Base-by-base conservation (phyloP, 2,329 filamentous ascomycete genomes). In the Hypoxylon sp. region DNA sequence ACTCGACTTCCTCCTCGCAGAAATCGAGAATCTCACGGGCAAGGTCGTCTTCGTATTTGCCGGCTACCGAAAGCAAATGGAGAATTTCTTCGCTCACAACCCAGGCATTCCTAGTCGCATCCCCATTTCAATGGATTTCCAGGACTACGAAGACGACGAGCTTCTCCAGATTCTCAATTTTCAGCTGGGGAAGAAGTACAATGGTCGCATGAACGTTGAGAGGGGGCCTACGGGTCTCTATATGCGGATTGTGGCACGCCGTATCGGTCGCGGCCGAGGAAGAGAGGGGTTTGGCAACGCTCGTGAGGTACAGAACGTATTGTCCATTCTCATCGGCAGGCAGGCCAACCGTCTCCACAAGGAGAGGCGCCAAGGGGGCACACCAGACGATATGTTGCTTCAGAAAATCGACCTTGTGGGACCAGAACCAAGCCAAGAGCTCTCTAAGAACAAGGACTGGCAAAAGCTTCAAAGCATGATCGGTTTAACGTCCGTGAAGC, bases 1-100 rank as follows among this genome's bases (percentile, higher is more conserved):
- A 0, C 80, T 95, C 0, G 91, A 95, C 67, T 93, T 86, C 66
- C 81, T 95, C 0, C 84, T 94, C 0, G 85, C 90, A 0, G 91
- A 94, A 72, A 86, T 93, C 0, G 92, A 94, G 73, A 92, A 93
- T 54, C 82, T 89, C 0, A 86, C 84, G 0, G 92, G 91, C 0
- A 91, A 92, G 71, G 77, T 94, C 0, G 87, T 91, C 0, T 92
- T 94, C 62, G 83, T 94, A 0, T 81, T 95, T 2, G 92, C 92
- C 0, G 92, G 92, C 0, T 94, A 94, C 76, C 84, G 83, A 51
- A 89, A 88, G 71, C 84, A 92, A 67, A 94, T 95, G 92, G 91
- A 94, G 71, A 83, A 84, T 0, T 93, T 94, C 76, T 93, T 93
- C 52, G 83, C 86, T 0, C 91, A 94, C 65, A 94, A 94, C 50